phyloP scores from a whole-genome alignment of 495 filamentous ascomycete species.

The Aspergillus homomorphus region DNA sequence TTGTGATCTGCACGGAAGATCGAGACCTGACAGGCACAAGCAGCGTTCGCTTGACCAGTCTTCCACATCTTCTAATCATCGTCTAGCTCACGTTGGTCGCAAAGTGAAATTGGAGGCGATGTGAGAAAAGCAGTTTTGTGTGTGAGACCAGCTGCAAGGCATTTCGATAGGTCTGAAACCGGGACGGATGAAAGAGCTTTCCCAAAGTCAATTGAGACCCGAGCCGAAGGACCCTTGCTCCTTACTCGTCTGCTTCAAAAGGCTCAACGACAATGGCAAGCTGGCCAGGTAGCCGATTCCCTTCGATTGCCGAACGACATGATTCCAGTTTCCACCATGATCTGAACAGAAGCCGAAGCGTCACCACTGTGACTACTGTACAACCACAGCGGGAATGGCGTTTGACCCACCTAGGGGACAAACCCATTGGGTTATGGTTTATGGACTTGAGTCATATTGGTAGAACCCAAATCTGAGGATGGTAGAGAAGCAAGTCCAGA shows the following conservation, averaged over 20 bases:
- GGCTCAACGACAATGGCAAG: background rate
- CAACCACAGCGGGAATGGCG: too few species aligned
- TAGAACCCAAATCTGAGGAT: background rate
- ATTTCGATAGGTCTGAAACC: conserved; percentile 22
- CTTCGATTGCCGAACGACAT: background rate
- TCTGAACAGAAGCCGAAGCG: background rate
- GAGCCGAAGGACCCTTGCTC: conserved; percentile 16
- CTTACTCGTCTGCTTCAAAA: background rate
- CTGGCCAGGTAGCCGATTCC: background rate
- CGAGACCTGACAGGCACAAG: background rate
- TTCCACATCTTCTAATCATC: too few species aligned
- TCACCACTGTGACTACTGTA: background rate
- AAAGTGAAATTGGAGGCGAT: background rate
- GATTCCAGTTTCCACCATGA: background rate
- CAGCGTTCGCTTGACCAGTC: background rate
- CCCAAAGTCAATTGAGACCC: conserved; percentile 12
- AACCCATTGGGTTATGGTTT: background rate
- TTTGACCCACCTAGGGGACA: too few species aligned
- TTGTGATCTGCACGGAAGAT: too few species aligned
- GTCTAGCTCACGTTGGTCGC: background rate
- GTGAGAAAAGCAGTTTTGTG: conserved; percentile 1
- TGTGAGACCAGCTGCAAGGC: conserved; percentile 27
- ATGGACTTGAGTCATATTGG: background rate
- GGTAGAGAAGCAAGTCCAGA: background rate
- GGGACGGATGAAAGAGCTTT: conserved; percentile 11